Evolutionary conservation across 2,329 filamentous ascomycete genomes (phyloP).

Genomic region (Aspergillus ibericus): DNA sequence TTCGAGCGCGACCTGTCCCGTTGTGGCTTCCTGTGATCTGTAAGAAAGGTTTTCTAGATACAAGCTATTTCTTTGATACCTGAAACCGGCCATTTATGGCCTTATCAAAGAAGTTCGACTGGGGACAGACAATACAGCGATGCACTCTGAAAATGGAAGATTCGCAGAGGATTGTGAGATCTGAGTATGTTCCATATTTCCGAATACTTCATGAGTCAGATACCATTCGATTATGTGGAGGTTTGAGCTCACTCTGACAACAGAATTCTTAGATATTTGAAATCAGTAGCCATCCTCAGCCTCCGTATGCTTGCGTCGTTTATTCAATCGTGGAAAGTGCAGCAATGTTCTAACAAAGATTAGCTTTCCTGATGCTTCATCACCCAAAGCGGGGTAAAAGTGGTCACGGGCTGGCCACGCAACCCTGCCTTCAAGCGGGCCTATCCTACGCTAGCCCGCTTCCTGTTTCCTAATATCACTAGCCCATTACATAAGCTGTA

Average conservation of each 20-base stretch:
- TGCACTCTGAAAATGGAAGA: neutral
- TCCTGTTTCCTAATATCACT: too few relatives aligned
- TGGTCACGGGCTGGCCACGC: neutral
- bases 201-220: neutral
- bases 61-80: neutral
- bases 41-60: neutral
- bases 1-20: neutral
- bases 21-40: neutral
- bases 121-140: neutral
- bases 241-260: neutral
- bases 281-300: neutral
- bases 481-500: too few relatives aligned
- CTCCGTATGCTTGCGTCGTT: neutral
- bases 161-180: neutral
- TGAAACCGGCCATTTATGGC: neutral
- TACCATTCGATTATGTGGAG: neutral
- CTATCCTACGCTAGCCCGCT: neutral
- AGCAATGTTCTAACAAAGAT: neutral
- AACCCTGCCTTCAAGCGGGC: neutral
- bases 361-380: neutral
- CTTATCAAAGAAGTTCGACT: neutral
- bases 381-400: neutral
- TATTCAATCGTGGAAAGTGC: neutral
- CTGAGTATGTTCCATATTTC: neutral
- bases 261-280: neutral